These are phyloP conservation scores for Aureobasidium sp. DNA, from an alignment of 2,329 filamentous ascomycete species.

Conservation along the genomic window DNA sequence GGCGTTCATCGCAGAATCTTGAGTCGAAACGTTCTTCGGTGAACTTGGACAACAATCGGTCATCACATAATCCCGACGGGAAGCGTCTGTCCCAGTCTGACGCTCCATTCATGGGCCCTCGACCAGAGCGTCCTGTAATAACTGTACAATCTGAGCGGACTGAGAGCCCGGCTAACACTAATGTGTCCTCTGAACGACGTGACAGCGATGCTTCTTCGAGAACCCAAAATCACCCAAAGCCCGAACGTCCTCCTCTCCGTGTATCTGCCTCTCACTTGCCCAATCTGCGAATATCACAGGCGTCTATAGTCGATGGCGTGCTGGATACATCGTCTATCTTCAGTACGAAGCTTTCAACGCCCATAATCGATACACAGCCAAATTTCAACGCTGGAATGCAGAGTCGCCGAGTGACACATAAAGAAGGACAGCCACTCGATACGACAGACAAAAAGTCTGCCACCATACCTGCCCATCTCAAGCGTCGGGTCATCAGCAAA, in stretches of 20 bases:
- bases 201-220: slow-evolving; percentile 2
- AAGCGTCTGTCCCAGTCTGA: slow-evolving; percentile 13
- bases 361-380: slow-evolving; percentile 13
- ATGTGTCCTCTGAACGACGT: neutral
- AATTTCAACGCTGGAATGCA: slow-evolving; percentile 18
- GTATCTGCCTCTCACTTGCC: slow-evolving; percentile 43
- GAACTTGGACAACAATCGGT: neutral
- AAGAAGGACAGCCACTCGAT: slow-evolving; percentile 1
- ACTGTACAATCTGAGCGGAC: neutral
- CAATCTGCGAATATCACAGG: slow-evolving; percentile 39
- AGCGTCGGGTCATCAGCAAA: slow-evolving; percentile 81
- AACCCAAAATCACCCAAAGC: neutral
- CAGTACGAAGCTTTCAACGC: slow-evolving; percentile 1
- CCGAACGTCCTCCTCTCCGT: slow-evolving; percentile 31
- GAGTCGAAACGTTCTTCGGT: neutral
- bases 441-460: neutral
- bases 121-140: neutral
- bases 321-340: neutral
- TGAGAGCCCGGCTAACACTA: neutral
- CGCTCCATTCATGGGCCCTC: slow-evolving; percentile 13
- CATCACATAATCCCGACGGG: neutral
- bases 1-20: neutral
- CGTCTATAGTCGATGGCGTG: slow-evolving; percentile 32
- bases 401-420: neutral
- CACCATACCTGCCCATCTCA: slow-evolving; percentile 54